Percentiles rank a stretch among this genome's conserved stretches.
These are phyloP conservation scores for Solanum gracilifrons DNA, from an alignment of 257 asterid genomes.

Conservation along the genomic window DNA sequence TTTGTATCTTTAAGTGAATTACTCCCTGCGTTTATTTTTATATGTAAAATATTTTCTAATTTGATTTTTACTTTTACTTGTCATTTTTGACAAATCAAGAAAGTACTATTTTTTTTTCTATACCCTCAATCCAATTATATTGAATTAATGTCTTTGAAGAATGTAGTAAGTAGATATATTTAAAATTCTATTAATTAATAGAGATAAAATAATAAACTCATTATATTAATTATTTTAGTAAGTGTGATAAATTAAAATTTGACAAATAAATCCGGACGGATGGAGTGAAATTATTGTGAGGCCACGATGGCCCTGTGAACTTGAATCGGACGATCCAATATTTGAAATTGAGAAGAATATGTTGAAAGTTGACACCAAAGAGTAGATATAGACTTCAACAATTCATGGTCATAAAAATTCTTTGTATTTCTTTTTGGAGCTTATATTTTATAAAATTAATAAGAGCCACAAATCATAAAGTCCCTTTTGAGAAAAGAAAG, in stretches of 20 bases:
- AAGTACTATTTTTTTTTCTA: too few relatives aligned
- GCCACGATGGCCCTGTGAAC: too few relatives aligned
- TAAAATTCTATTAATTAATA: too few relatives aligned
- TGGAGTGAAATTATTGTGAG: background rate
- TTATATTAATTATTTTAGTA: too few relatives aligned
- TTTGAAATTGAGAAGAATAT: background rate
- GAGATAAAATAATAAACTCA: too few relatives aligned
- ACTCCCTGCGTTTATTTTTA: background rate
- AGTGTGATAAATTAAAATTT: background rate
- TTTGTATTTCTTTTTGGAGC: background rate
- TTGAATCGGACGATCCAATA: too few relatives aligned
- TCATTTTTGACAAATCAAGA: background rate
- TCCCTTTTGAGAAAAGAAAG: background rate
- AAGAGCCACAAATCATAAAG: background rate
- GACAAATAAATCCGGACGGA: background rate
- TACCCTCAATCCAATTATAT: too few relatives aligned
- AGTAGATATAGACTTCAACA: background rate
- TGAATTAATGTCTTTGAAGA: background rate
- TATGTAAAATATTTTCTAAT: too few relatives aligned
- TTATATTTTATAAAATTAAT: background rate
- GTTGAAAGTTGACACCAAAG: background rate
- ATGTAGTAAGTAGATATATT: too few relatives aligned
- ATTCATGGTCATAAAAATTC: background rate
- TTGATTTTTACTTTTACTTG: background rate
- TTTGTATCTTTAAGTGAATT: background rate